A percentile compares a stretch with the other conserved stretches of the same genome.
These are phyloP conservation scores for Claviceps sp. DNA, from an alignment of 2,329 filamentous ascomycete species.

Conservation along the genomic window DNA sequence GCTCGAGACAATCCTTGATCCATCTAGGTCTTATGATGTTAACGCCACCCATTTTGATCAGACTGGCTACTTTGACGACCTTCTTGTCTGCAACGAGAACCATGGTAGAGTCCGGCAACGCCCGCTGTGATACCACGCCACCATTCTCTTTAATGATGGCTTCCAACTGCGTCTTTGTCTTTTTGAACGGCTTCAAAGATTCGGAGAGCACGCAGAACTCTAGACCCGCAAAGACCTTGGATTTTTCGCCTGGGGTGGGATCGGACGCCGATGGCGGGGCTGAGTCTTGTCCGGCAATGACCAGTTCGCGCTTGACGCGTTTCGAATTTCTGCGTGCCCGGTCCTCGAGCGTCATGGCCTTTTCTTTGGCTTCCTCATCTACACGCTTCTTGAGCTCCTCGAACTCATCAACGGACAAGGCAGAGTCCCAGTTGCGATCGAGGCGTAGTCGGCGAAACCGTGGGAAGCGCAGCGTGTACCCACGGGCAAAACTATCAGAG, in stretches of 20 bases:
- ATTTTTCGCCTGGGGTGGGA: constrained; percentile 25
- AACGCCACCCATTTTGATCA: constrained; percentile 57
- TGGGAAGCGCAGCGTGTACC: constrained; percentile 76
- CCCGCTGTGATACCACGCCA: constrained; percentile 63
- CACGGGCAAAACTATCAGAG: constrained; percentile 66
- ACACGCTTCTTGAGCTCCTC: constrained; percentile 53
- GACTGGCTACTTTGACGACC: constrained; percentile 66
- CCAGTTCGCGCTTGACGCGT: constrained; percentile 53
- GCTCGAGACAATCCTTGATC: constrained; percentile 69
- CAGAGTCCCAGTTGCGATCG: constrained; percentile 76
- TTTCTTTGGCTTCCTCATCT: constrained; percentile 58
- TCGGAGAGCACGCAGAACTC: constrained; percentile 79
- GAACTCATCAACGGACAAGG: constrained; percentile 68
- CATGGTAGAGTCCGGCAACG: constrained; percentile 46
- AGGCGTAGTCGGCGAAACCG: constrained; percentile 68
- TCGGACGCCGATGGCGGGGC: constrained; percentile 11
- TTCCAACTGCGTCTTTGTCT: constrained; percentile 67
- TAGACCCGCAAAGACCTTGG: constrained; percentile 58
- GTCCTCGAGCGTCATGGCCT: constrained; percentile 66
- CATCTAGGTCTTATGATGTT: constrained; percentile 70
- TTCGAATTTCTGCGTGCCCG: constrained; percentile 40
- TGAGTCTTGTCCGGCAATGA: constrained; percentile 56
- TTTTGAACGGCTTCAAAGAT: constrained; percentile 53
- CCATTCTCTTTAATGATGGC: constrained; percentile 71
- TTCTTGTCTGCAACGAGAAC: constrained; percentile 70